These are phyloP conservation scores for Sarocladiaceae sp. DNA, from an alignment of 2,329 filamentous ascomycete genomes.

Conservation along the genomic window DNA sequence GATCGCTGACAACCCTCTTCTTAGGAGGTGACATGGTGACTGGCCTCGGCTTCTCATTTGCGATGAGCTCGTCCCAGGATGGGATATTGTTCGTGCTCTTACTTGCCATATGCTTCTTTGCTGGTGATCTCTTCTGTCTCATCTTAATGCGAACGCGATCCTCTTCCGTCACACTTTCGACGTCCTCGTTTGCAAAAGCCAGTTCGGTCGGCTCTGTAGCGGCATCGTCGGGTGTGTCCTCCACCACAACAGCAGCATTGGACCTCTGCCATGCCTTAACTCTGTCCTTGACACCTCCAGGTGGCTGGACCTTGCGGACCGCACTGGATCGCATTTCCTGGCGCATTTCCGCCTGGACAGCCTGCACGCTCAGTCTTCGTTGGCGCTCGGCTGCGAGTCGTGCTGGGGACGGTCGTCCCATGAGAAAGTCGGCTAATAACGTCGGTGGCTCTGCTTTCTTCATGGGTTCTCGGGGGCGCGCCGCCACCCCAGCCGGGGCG, in stretches of 20 bases:
- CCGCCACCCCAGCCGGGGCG: slow-evolving; percentile 32
- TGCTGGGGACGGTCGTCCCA: slow-evolving; percentile 50
- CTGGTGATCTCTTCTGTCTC: slow-evolving; percentile 37
- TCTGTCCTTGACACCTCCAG: slow-evolving; percentile 66
- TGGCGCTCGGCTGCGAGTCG: slow-evolving; percentile 45
- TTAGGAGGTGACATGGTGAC: slow-evolving; percentile 60
- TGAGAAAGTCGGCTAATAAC: slow-evolving; percentile 50
- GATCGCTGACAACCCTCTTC: slow-evolving; percentile 89
- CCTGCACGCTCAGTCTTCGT: slow-evolving; percentile 52
- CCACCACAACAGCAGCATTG: slow-evolving; percentile 58
- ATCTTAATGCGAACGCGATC: slow-evolving; percentile 53
- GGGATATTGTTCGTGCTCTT: slow-evolving; percentile 4
- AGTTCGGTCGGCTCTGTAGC: slow-evolving; percentile 56
- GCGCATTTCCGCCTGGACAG: slow-evolving; percentile 46
- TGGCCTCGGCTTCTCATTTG: slow-evolving; percentile 19
- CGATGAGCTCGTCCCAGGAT: slow-evolving; percentile 7
- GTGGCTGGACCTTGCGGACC: slow-evolving; percentile 54
- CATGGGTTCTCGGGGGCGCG: slow-evolving; percentile 28
- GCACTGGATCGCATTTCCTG: slow-evolving; percentile 52
- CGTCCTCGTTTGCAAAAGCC: slow-evolving; percentile 50
- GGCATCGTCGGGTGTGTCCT: slow-evolving; percentile 35
- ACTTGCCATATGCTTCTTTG: slow-evolving; percentile 19
- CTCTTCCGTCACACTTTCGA: slow-evolving; percentile 53
- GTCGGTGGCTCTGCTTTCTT: slow-evolving; percentile 34
- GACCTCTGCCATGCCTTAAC: slow-evolving; percentile 81